These are phyloP conservation scores for Penicillium rolfsii DNA, from an alignment of 2,329 filamentous ascomycete species.

Conservation along the genomic window DNA sequence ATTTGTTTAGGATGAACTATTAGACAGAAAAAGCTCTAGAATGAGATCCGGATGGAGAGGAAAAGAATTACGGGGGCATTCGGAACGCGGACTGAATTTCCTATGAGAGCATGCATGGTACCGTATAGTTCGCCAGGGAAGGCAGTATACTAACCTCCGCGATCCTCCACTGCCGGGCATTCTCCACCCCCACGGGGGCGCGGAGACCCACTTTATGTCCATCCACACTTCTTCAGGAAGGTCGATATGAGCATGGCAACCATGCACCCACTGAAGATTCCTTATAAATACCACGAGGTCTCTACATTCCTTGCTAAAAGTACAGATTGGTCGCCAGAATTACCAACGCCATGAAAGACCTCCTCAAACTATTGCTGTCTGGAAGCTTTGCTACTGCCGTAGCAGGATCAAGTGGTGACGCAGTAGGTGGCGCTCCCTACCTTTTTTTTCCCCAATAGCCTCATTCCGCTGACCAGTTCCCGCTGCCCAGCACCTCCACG, in stretches of 20 bases:
- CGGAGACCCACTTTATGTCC: constrained; percentile 7
- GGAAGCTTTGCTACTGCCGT: constrained; percentile 8
- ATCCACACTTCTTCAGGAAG: constrained; percentile 20
- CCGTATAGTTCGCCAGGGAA: too few species aligned
- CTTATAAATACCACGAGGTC: constrained; percentile 1
- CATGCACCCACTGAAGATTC: background rate
- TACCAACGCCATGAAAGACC: constrained; percentile 10
- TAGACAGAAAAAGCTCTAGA: too few species aligned
- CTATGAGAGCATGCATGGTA: too few species aligned
- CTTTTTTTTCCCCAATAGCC: background rate
- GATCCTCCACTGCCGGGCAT: too few species aligned
- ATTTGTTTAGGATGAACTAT: too few species aligned
- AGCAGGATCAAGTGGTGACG: constrained; percentile 12
- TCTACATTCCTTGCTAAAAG: background rate
- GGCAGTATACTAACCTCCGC: too few species aligned
- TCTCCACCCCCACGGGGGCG: constrained; percentile 9
- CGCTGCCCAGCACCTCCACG: background rate
- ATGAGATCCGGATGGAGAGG: too few species aligned
- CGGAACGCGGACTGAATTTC: too few species aligned
- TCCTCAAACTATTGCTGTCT: constrained; percentile 10
- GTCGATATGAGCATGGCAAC: constrained; percentile 10
- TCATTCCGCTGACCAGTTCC: constrained; percentile 3
- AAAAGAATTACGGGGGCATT: too few species aligned
- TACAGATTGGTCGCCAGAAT: background rate
- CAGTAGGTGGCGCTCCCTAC: constrained; percentile 19